These are phyloP conservation scores for Sphaerobolus stellatus DNA, from an alignment of 1,284 basidiomycete genomes.

Conservation along the genomic window DNA sequence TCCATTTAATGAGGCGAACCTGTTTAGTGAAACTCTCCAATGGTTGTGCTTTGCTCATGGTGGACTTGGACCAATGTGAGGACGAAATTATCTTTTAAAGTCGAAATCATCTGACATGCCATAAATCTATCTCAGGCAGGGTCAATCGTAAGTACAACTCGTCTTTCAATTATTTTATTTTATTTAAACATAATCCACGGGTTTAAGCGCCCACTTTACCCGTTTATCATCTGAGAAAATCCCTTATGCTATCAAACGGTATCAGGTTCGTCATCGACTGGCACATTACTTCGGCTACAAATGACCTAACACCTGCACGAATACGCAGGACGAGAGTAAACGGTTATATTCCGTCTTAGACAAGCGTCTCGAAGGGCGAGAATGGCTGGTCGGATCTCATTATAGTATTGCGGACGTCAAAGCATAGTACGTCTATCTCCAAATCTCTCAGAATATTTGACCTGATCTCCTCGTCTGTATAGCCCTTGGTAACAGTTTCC, in stretches of 20 bases:
- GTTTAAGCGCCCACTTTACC: conserved; percentile 5
- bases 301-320: background rate
- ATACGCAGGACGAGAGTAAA: conserved; percentile 4
- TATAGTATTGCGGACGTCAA: conserved; percentile 13
- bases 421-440: conserved; percentile 6
- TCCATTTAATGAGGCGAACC: conserved; percentile 20
- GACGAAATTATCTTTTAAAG: background rate
- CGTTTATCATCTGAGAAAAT: conserved; percentile 21
- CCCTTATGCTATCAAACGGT: conserved; percentile 30
- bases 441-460: too few relatives aligned
- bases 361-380: conserved; percentile 7
- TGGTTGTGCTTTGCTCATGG: conserved; percentile 27
- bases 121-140: background rate
- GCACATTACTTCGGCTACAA: background rate
- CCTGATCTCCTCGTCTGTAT: too few relatives aligned
- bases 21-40: conserved; percentile 22
- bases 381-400: conserved; percentile 11
- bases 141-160: conserved; percentile 1
- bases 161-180: background rate
- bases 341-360: conserved; percentile 9
- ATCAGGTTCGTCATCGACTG: conserved; percentile 12
- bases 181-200: background rate
- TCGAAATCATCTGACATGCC: background rate
- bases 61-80: conserved; percentile 9
- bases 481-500: too few relatives aligned